Base-by-base conservation (phyloP, 768 basidiomycete species). In the Crepidotus variabilis region DNA sequence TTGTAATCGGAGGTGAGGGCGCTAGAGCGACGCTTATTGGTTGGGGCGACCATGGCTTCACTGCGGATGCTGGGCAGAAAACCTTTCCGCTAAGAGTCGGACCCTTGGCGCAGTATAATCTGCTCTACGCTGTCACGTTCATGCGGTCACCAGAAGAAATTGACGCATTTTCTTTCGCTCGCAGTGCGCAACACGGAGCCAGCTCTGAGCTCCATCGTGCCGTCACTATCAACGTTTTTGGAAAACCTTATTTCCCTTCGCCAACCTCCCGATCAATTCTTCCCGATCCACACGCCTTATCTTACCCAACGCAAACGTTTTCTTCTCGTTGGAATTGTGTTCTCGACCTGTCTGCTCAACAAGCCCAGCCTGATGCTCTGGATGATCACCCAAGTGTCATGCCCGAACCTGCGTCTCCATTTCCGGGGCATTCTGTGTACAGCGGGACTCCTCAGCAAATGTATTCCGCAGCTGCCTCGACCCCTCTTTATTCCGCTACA, bases 251-350 rank as follows among this genome's bases (percentile, higher is more conserved):
- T 59, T 50, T 76, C 16, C 65, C 64, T 11, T 57, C 65, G 4
- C 54, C 64, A 24, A 58, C 61, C 9, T 63, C 63, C 35, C 61
- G 62, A 16, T 34, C 57, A 5, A 52, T 58, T 14, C 62, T 54
- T 39, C 63, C 61, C 4, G 63, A 65, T 11, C 57, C 59, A 6
- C 62, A 64, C 28, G 47, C 62, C 4, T 24, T 66, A 8, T 54
- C 65, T 1, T 91, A 85, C 61, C 92, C 89, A 0, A 92, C 94
- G 7, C 74, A 72, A 11, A 77, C 83, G 0, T 97, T 94, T 69
- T 82, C 86, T 0, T 94, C 94, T 0, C 77, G 87, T 28, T 97
- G 94, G 94, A 96, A 92, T 61, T 94, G 92, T 61, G 76, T 91
- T 1, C 82, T 97, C 18, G 92, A 95, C 67, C 77, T 97, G n/a